Conservation (phyloP, 1,284 basidiomycete genomes). For the Ceratobasidium sp. region DNA sequence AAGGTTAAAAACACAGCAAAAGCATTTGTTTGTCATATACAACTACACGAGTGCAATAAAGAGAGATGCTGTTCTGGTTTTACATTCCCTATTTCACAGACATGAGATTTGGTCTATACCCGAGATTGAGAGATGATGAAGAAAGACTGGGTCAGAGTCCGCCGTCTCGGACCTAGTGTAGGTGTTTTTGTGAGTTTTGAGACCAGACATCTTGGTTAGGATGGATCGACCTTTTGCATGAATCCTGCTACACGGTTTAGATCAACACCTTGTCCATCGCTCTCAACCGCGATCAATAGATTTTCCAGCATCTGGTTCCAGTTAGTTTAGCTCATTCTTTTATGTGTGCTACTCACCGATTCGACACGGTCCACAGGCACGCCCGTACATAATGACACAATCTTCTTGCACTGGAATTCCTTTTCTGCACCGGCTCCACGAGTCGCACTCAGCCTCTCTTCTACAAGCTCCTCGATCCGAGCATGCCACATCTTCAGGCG, state of each 20-base stretch:
- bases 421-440: constrained; percentile 85
- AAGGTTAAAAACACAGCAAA: constrained; percentile 48
- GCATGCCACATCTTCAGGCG: constrained; percentile 84
- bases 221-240: constrained; percentile 64
- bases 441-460: constrained; percentile 72
- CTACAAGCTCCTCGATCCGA: constrained; percentile 78
- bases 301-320: constrained; percentile 81
- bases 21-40: constrained; percentile 17
- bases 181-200: not conserved
- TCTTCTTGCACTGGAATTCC: constrained; percentile 89
- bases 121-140: not conserved
- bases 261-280: constrained; percentile 85
- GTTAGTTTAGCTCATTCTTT: not conserved
- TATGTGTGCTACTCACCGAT: constrained; percentile 66
- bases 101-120: constrained; percentile 22
- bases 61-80: constrained; percentile 32
- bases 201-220: not conserved
- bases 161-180: constrained; percentile 43
- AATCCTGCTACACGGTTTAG: constrained; percentile 88
- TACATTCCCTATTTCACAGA: constrained; percentile 30
- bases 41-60: constrained; percentile 25
- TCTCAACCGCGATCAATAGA: constrained; percentile 88
- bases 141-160: constrained; percentile 18
- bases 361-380: constrained; percentile 90
- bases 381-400: constrained; percentile 89